phyloP scores from a whole-genome alignment of 2,329 filamentous ascomycete species.

The Exophiala viscosa region DNA sequence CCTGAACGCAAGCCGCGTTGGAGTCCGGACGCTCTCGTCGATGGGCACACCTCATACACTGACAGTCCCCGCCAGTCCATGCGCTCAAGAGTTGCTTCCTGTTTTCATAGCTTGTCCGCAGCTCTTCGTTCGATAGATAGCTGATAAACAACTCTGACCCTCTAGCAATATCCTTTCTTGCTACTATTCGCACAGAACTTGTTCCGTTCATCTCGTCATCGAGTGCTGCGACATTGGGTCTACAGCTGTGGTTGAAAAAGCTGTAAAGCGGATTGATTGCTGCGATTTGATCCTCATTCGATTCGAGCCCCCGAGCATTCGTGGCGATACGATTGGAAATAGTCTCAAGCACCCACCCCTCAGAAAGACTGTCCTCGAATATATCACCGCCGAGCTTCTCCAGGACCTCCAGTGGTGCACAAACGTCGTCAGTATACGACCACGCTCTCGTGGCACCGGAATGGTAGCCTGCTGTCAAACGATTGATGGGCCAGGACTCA shows the following conservation, averaged over 20 bases:
- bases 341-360: constrained; percentile 3
- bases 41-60: neutral
- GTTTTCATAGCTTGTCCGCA: neutral
- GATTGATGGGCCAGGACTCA: neutral
- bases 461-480: neutral
- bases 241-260: constrained; percentile 8
- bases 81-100: neutral
- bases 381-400: neutral
- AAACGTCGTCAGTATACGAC: neutral
- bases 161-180: neutral
- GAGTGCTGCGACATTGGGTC: neutral
- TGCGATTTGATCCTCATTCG: neutral
- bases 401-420: neutral
- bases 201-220: neutral
- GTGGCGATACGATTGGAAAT: neutral
- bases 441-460: neutral
- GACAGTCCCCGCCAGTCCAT: constrained; percentile 2
- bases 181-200: neutral
- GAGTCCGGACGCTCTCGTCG: no score
- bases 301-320: neutral
- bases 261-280: constrained; percentile 1
- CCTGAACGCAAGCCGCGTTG: no score
- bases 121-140: neutral
- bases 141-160: neutral
- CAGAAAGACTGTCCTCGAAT: neutral